Percentiles rank a stretch among this genome's conserved stretches.
Conservation (phyloP, 108 stramenopile genomes). For the Seminavis robusta region DNA sequence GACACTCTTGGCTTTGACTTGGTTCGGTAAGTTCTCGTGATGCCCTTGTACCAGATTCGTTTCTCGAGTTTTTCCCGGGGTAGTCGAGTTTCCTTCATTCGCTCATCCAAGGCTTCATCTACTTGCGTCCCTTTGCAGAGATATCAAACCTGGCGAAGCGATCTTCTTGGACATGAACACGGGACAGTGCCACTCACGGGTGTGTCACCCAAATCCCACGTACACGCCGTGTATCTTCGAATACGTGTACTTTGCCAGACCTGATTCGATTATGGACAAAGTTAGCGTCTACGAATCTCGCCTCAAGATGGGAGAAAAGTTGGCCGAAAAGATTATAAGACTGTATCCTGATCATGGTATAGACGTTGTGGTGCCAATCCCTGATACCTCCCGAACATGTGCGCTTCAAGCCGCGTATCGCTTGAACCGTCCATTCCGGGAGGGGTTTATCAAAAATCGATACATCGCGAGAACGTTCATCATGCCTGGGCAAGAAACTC, state of each 20-base stretch:
- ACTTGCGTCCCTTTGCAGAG: constrained; percentile 33
- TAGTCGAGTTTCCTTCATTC: no score
- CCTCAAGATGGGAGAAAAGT: constrained; percentile 96
- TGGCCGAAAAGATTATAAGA: constrained; percentile 83
- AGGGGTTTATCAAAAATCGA: constrained; percentile 99
- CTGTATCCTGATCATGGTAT: constrained; percentile 90
- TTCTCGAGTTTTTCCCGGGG: neutral
- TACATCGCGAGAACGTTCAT: constrained; percentile 99
- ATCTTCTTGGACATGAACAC: constrained; percentile 81
- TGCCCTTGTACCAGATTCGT: neutral
- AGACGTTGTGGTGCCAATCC: constrained; percentile 98
- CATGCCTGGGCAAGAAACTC: constrained; percentile 97
- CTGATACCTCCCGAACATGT: constrained; percentile 93
- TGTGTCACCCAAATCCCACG: constrained; percentile 37
- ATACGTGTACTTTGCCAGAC: constrained; percentile 99
- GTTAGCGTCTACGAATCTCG: constrained; percentile 95
- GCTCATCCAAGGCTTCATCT: neutral
- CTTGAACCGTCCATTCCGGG: constrained; percentile 88
- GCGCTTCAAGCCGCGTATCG: constrained; percentile 91
- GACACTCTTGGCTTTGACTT: constrained; percentile 95
- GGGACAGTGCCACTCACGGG: constrained; percentile 68
- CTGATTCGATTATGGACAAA: constrained; percentile 98
- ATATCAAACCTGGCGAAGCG: constrained; percentile 94
- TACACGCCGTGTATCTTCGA: constrained; percentile 97
- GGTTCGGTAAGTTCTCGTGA: constrained; percentile 45